Evolutionary conservation across 768 basidiomycete species (phyloP).

Genomic region (Hygrophorus pudorinus): DNA sequence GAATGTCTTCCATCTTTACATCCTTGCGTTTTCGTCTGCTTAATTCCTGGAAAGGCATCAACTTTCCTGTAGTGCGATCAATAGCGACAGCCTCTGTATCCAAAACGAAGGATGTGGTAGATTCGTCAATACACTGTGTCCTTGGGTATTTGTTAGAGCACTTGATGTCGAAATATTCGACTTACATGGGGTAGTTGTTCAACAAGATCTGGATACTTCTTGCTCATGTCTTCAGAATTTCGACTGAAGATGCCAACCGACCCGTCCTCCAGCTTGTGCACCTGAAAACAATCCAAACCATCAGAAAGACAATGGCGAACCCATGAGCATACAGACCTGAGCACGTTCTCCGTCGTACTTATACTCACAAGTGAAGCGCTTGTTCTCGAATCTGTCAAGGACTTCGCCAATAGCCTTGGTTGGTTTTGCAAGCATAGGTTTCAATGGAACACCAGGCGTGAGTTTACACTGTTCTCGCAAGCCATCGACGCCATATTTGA

Average conservation of each 20-base stretch:
- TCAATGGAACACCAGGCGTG: conserved; percentile 91
- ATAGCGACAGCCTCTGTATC: conserved; percentile 97
- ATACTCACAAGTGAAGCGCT: conserved; percentile 96
- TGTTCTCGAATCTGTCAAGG: conserved; percentile 91
- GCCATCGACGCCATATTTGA: conserved; percentile 64
- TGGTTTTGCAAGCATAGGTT: conserved; percentile 98
- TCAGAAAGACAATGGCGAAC: not conserved
- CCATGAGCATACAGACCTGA: conserved; percentile 40
- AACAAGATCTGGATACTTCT: conserved; percentile 97
- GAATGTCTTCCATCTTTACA: conserved; percentile 95
- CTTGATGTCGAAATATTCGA: not conserved
- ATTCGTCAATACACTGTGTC: conserved; percentile 74
- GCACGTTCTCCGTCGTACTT: conserved; percentile 99
- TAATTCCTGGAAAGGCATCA: conserved; percentile 98
- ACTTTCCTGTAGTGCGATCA: conserved; percentile 70
- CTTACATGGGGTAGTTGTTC: conserved; percentile 80
- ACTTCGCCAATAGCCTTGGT: conserved; percentile 99
- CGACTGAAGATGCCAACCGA: conserved; percentile 87
- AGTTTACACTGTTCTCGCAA: conserved; percentile 75
- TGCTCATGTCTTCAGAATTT: conserved; percentile 99
- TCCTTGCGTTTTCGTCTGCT: conserved; percentile 94
- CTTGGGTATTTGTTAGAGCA: not conserved
- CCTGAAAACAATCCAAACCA: conserved; percentile 28
- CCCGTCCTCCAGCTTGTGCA: conserved; percentile 78
- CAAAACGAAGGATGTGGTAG: conserved; percentile 83